Percentiles rank a stretch among this genome's conserved stretches.
phyloP scores from a whole-genome alignment of 2,329 filamentous ascomycete species.

The Tolypocladium guangdongense region DNA sequence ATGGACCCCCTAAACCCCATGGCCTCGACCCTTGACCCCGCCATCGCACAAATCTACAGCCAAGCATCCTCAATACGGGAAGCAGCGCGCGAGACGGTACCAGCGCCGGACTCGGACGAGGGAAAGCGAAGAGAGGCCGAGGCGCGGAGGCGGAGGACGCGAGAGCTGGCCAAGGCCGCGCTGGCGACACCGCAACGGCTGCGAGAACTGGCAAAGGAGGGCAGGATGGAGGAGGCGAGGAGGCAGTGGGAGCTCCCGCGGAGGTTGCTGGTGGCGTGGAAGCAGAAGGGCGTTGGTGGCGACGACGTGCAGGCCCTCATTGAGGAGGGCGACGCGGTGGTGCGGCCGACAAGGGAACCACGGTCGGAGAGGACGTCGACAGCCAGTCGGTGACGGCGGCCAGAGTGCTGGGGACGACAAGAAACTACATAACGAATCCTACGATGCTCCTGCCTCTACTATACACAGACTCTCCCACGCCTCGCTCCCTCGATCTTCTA shows the following conservation, averaged over 20 bases:
- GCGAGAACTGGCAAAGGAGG: slow-evolving; percentile 44
- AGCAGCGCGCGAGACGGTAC: slow-evolving; percentile 35
- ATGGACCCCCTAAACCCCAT: slow-evolving; percentile 72
- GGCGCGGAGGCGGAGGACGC: slow-evolving; percentile 26
- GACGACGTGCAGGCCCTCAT: slow-evolving; percentile 42
- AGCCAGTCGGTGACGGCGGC: slow-evolving; percentile 2
- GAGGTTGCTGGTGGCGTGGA: slow-evolving; percentile 41
- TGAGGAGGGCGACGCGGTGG: slow-evolving; percentile 41
- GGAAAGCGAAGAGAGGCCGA: slow-evolving; percentile 22
- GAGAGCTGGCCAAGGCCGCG: slow-evolving; percentile 51
- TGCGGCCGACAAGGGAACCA: slow-evolving; percentile 16
- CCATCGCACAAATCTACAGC: slow-evolving; percentile 63
- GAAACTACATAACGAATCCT: not conserved
- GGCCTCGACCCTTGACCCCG: slow-evolving; percentile 60
- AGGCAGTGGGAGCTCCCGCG: slow-evolving; percentile 44
- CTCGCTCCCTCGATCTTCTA: not conserved
- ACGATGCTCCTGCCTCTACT: not conserved
- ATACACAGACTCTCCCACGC: not conserved
- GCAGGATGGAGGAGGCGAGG: slow-evolving; percentile 49
- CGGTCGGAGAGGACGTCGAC: slow-evolving; percentile 8
- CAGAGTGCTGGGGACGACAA: not conserved
- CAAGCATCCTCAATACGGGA: slow-evolving; percentile 45
- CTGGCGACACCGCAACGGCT: slow-evolving; percentile 51
- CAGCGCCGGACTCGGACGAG: slow-evolving; percentile 31
- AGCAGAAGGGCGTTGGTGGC: slow-evolving; percentile 42